Evolutionary conservation across 1,284 basidiomycete species (phyloP), one percentile per base, ranked within the genome.

Genomic region (Leucoagaricus sp.): DNA sequence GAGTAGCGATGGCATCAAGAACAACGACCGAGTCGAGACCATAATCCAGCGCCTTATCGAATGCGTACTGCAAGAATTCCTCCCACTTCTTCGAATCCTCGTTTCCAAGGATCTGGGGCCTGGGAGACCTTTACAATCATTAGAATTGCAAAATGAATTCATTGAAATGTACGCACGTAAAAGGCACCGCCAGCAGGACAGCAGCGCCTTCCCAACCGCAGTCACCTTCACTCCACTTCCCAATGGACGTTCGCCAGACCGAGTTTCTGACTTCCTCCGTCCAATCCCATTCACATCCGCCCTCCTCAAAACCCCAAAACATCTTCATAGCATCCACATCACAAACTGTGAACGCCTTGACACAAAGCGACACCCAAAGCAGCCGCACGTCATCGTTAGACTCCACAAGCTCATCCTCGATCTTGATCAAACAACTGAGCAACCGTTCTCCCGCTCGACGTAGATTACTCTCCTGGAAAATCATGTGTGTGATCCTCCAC

Each of bases 31-130:
- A 66, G 57, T 88, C 84, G 19, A 79, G 65, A 1, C 85, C 86
- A 44, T 80, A 75, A 59, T 88, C 86, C 33, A 82, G 72, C 0
- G 83, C 86, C 47, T 79, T 79, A 64, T 75, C 75, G 34, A 84
- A 73, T 0, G 81, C 73, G 53, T 75, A 74, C 5, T 71, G 72
- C 21, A 89, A 73, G 60, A 86, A 74, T 1, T 72, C 67, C 47
- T 86, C 81, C 88, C 88, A 91, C 25, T 67, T 64, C 3, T 73
- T 70, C 25, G 81, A 73, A 34, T 89, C 85, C 13, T 82, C 77
- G 31, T 74, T 75, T 15, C 67, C 71, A 60, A 87, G 72, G 36
- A 83, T 80, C 83, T 57, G 55, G 38, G 49, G 23, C 21, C 17
- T 44, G 1, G 44, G 41, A 2, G 44, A 57, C 25, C 55, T 57